Evolutionary conservation across 345 rosid genomes (phyloP), one percentile per base, ranked within the genome.

Genomic region (Bruguiera sexangula): DNA sequence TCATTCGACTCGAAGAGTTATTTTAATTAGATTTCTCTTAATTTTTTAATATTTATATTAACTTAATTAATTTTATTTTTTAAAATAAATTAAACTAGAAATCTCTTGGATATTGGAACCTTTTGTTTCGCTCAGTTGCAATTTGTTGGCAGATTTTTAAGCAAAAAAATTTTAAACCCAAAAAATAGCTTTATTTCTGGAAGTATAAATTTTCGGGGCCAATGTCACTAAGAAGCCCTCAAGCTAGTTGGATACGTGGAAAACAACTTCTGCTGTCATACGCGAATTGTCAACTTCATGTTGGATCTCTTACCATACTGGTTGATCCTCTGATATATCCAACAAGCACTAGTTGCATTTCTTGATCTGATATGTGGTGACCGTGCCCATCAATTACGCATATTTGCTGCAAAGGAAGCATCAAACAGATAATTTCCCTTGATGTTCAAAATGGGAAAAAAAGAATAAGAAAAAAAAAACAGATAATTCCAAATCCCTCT

Each of bases 311-410:
- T 71, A 77, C 84, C 84, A 26, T 71, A 71, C 72, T 57, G 0
- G 58, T 43, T 8, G 72, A 54, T 56, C 77, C 73, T 18, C 69
- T 72, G 67, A 81, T 75, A 68, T 78, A 81, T 37, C 82, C 84
- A 16, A 81, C 82, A 65, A 81, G 78, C 24, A 69, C 66, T 13
- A 81, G 61, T 20, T 74, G 79, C 76, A 80, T 0, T 3, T 48
- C 63, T 61, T 72, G 75, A 65, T 72, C 68, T 19, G 67, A 15
- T 29, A 37, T 13, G 8, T 24, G 7, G 37, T 27, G 69, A 27
- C 15, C 1, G 0, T 65, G 67, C 11, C 32, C 77, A 39, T 78
- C 78, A 43, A 75, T 55, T 26, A 36, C 6, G 63, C 77, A 62
- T 46, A 81, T 50, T 59, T 75, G 66, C 84, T 81, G 77, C 73